phyloP scores from a whole-genome alignment of 2,329 filamentous ascomycete species.

The Trichoderma atroviride region DNA sequence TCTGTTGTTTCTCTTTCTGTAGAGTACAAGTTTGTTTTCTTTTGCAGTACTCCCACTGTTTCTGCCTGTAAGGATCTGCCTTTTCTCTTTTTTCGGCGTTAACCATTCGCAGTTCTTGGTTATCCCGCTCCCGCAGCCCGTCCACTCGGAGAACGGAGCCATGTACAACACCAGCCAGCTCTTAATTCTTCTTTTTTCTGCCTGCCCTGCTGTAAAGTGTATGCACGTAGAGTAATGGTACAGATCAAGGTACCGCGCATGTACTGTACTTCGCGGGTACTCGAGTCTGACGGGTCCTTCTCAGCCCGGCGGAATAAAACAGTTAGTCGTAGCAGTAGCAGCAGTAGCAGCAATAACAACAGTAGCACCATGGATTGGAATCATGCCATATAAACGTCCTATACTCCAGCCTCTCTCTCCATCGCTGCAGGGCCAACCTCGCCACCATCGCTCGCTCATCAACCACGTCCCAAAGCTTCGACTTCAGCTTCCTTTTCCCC shows the following conservation, averaged over 20 bases:
- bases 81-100: neutral
- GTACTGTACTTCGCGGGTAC: neutral
- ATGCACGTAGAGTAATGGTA: neutral
- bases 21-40: too few species aligned
- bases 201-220: neutral
- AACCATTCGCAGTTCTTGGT: constrained; percentile 1
- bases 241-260: neutral
- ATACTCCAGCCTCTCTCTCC: neutral
- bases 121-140: constrained; percentile 11
- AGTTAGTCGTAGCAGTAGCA: neutral
- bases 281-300: neutral
- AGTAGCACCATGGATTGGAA: neutral
- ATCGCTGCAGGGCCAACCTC: neutral
- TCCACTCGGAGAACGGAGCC: neutral
- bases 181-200: neutral
- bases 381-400: neutral
- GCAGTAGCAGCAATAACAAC: too few species aligned
- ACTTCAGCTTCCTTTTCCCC: neutral
- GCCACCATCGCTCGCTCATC: neutral
- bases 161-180: neutral
- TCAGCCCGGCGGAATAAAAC: neutral
- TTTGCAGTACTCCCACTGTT: neutral
- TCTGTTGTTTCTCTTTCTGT: neutral
- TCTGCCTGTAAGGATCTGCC: neutral
- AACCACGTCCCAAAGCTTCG: neutral